Percentiles rank a stretch among this genome's conserved stretches.
Evolutionary conservation across 1,284 basidiomycete species (phyloP).

Genomic region (Moesziomyces sp.): DNA sequence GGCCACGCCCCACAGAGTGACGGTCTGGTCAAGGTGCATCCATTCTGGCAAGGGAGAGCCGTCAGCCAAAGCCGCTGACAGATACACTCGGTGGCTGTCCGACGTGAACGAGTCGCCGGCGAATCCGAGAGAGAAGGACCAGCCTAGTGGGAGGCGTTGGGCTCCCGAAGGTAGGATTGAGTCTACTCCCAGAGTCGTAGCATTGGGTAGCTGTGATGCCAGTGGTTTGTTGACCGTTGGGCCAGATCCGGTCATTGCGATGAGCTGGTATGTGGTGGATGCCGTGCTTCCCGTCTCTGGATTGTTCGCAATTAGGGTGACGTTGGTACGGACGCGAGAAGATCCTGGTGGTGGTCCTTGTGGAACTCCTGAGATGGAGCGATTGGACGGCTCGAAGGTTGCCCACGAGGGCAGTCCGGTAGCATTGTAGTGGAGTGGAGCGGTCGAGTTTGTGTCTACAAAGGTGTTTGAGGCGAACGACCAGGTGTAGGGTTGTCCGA

Average conservation of each 20-base stretch:
- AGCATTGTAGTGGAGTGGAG: slow-evolving; percentile 30
- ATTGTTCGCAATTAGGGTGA: slow-evolving; percentile 28
- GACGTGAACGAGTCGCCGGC: slow-evolving; percentile 75
- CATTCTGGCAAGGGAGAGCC: slow-evolving; percentile 79
- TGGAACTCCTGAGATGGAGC: slow-evolving; percentile 55
- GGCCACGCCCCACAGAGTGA: slow-evolving; percentile 83
- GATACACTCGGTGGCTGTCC: slow-evolving; percentile 72
- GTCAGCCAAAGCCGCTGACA: slow-evolving; percentile 76
- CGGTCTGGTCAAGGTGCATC: slow-evolving; percentile 76
- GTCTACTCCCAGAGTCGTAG: slow-evolving; percentile 49
- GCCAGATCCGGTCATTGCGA: slow-evolving; percentile 50
- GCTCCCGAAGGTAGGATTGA: slow-evolving; percentile 59
- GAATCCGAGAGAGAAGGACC: slow-evolving; percentile 93
- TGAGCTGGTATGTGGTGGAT: slow-evolving; percentile 37
- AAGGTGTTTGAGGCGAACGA: slow-evolving; percentile 58
- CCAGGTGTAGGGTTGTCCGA: slow-evolving; percentile 53
- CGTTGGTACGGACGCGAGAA: slow-evolving; percentile 3
- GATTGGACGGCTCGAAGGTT: slow-evolving; percentile 43
- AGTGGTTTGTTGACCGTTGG: slow-evolving; percentile 57
- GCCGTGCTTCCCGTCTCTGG: slow-evolving; percentile 27
- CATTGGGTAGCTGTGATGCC: slow-evolving; percentile 56
- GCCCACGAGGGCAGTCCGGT: slow-evolving; percentile 58
- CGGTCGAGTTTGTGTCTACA: slow-evolving; percentile 24
- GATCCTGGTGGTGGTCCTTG: slow-evolving; percentile 11
- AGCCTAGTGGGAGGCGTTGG: slow-evolving; percentile 80